phyloP scores from a whole-genome alignment of 2,329 filamentous ascomycete species.

The Nannizzia gypsea region DNA sequence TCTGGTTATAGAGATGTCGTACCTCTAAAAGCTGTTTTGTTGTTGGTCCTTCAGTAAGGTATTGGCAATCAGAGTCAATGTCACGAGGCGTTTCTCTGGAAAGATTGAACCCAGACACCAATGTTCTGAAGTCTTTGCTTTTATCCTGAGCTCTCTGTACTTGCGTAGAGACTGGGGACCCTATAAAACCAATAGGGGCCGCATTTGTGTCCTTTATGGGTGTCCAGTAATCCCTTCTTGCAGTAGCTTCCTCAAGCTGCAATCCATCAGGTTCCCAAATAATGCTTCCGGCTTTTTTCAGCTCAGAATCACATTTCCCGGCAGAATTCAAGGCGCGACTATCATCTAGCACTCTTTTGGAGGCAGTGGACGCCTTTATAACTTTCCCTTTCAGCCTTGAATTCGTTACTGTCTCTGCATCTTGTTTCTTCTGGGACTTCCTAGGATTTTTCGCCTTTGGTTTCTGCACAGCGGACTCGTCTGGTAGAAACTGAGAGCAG shows the following conservation, averaged over 20 bases:
- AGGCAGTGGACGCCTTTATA: constrained; percentile 21
- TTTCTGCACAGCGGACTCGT: neutral
- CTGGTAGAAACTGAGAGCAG: neutral
- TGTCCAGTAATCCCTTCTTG: constrained; percentile 55
- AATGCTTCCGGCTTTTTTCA: neutral
- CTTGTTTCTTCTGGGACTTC: constrained; percentile 19
- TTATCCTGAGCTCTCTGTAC: neutral
- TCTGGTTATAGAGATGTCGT: constrained; percentile 4
- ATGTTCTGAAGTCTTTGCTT: constrained; percentile 21
- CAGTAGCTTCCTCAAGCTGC: constrained; percentile 38
- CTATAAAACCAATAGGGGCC: constrained; percentile 16
- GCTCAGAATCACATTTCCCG: neutral
- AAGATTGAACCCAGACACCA: constrained; percentile 29
- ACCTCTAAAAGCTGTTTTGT: constrained; percentile 31
- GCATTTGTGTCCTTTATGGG: constrained; percentile 41
- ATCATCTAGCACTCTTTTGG: constrained; percentile 11
- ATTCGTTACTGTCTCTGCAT: constrained; percentile 20
- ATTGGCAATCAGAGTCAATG: constrained; percentile 13
- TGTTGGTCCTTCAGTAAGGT: constrained; percentile 19
- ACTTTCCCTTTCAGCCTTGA: constrained; percentile 28
- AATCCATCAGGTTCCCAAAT: constrained; percentile 1
- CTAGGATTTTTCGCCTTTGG: constrained; percentile 15
- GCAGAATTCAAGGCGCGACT: neutral
- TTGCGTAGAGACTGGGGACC: constrained; percentile 5
- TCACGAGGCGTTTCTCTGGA: constrained; percentile 8